Evolutionary conservation across 148 eudicot genomes (phyloP), one percentile per base, ranked within the genome.

Genomic region (Persicaria maculosa): DNA sequence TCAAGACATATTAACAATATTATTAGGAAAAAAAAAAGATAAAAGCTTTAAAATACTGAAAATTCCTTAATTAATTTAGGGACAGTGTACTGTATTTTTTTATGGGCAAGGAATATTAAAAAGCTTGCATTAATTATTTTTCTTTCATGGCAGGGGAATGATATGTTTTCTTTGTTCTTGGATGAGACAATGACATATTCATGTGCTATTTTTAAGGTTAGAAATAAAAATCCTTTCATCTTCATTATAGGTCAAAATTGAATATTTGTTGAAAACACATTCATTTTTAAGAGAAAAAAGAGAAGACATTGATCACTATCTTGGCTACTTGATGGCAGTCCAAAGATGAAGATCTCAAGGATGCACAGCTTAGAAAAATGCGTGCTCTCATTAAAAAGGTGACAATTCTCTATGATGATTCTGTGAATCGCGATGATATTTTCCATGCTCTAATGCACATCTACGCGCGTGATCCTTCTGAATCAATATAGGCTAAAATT

Each of bases 111-210:
- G 3, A 31, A 31, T 31, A 31, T 31, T 31, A 31, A 31, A 31
- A 9, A 10, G 57, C 3, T 52, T 16, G n/a, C 14, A 52, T 52
- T 16, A 9, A 10, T 52, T 52, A 31, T 52, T 52, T 9, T 2
- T 4, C n/a, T 79, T 59, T 16, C 14, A 52, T 52, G 3, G 4
- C 85, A 94, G 98, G 89, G 96, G 72, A 94, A 94, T 71, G 96
- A 91, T 53, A 83, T 94, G 74, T 94, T 94, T 80, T 81, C 91
- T 22, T 88, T 94, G 68, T 94, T 91, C 77, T 76, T 94, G 89
- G 98, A 94, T 54, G 96, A 94, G 58, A 89, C 98, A 67, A 94
- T 94, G 97, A 89, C 91, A 65, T 94, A 94, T 74, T 94, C 97
- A 9, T 91, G 86, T 77, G 98, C 98, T n/a, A 74, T 91, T 70